phyloP scores from a whole-genome alignment of 495 filamentous ascomycete genomes.

The Penicillium psychrofluorescens region DNA sequence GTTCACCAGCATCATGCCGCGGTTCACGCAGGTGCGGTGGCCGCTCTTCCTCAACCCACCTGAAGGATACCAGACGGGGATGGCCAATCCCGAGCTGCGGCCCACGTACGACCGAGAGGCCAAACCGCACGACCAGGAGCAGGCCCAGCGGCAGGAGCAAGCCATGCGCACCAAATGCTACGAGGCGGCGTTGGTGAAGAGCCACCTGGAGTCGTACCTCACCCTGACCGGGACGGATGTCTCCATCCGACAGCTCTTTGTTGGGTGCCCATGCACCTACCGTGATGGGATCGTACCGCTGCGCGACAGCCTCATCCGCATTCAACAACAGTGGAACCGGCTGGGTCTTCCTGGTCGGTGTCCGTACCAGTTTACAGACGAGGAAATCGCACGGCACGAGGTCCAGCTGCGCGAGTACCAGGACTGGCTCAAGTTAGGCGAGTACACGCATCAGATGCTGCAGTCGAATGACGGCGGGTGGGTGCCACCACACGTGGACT shows the following conservation, averaged over 20 bases:
- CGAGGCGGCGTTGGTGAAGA: constrained; percentile 14
- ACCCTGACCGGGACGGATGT: constrained; percentile 10
- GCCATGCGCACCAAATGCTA: constrained; percentile 20
- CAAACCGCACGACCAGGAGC: constrained; percentile 6
- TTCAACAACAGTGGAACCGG: constrained; percentile 14
- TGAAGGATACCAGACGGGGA: constrained; percentile 11
- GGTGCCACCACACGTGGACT: constrained; percentile 19
- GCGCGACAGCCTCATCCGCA: constrained; percentile 14
- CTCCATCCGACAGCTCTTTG: constrained; percentile 14
- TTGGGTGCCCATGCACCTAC: constrained; percentile 9
- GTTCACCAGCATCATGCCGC: constrained; percentile 13
- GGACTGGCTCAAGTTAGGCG: constrained; percentile 16
- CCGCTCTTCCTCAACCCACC: constrained; percentile 19
- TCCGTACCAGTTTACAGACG: constrained; percentile 13
- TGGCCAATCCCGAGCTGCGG: constrained; percentile 17
- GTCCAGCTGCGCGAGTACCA: constrained; percentile 13
- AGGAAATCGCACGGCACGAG: constrained; percentile 12
- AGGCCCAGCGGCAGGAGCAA: constrained; percentile 2
- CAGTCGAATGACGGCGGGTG: constrained; percentile 24
- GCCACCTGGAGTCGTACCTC: constrained; percentile 13
- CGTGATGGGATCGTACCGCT: constrained; percentile 23
- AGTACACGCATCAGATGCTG: constrained; percentile 19
- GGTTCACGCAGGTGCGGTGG: constrained; percentile 23
- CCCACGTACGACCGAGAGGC: constrained; percentile 14
- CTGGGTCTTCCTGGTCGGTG: constrained; percentile 11